Base-by-base conservation (phyloP, 106 monocot genomes). In the Hemerocallis citrina region DNA sequence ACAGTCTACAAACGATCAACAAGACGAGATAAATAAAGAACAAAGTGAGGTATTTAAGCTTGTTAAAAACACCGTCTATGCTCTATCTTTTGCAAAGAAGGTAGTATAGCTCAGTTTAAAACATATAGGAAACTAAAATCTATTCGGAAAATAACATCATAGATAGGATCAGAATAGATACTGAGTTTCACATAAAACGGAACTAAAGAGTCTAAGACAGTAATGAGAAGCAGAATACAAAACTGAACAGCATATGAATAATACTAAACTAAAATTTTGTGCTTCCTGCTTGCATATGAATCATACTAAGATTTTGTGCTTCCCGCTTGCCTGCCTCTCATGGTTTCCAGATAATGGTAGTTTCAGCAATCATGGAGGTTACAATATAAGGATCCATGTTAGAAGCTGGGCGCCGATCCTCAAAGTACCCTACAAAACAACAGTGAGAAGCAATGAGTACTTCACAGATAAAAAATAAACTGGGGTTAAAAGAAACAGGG, bases 371-470 rank as follows among this genome's bases (percentile, higher is more conserved):
- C 66, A 55, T 66, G 25, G 66, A 66, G 3, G 66, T 66, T 5
- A 66, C 66, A 2, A 55, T 20, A 16, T 66, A 66, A 20, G 66
- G 66, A 66, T 66, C 66, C 66, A 66, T 66, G 50, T 66, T 66
- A 5, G 66, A 66, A 19, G 66, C 66, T 8, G 66, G 66, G 40
- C 66, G 52, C 16, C 66, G 52, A 21, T 66, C 66, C 41, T 66
- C 66, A 23, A 55, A 66, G 30, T 66, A 66, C 13, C 66, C 66
- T 66, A 41, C 3, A 25, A 19, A 28, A 5, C 7, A 32, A 33
- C 17, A 6, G 59, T 3, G n/a, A 21, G 13, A 19, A 7, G n/a
- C 21, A 42, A 21, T 7, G 23, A 27, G 28, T 23, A 50, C 37
- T 28, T 10, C 5, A 6, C 49, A 21, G 13, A 20, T 33, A 8